Evolutionary conservation across 495 filamentous ascomycete species (phyloP).

Genomic region (Mycothermus thermophilus): DNA sequence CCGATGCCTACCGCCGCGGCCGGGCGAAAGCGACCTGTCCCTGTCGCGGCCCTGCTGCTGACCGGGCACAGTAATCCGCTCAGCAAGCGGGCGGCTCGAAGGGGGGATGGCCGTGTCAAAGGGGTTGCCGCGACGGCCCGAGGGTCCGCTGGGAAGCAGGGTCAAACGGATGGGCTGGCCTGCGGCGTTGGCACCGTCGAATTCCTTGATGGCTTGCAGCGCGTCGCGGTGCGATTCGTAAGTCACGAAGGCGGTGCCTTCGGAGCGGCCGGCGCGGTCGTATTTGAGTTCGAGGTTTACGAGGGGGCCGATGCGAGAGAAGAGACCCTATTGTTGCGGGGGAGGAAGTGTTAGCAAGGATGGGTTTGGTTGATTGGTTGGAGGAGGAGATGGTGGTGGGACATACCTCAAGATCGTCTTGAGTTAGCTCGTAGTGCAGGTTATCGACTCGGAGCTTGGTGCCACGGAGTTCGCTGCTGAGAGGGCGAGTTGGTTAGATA

Average conservation of each 20-base stretch:
- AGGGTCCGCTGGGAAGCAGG: conserved; percentile 41
- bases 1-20: too few species aligned
- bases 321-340: conserved; percentile 62
- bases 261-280: conserved; percentile 81
- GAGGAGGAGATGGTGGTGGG: background rate
- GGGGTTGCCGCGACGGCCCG: conserved; percentile 27
- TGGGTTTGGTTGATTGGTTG: background rate
- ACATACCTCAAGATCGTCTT: conserved; percentile 68
- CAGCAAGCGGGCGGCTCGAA: conserved; percentile 49
- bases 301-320: conserved; percentile 62
- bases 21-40: conserved; percentile 38
- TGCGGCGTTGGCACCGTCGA: conserved; percentile 82
- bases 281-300: conserved; percentile 58
- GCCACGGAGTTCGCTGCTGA: conserved; percentile 36
- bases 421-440: conserved; percentile 83
- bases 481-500: conserved; percentile 9
- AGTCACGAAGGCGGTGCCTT: conserved; percentile 74
- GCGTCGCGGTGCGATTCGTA: conserved; percentile 60
- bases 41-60: conserved; percentile 25
- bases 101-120: conserved; percentile 44
- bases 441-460: conserved; percentile 79
- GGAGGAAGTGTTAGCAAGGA: conserved; percentile 2
- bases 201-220: conserved; percentile 59
- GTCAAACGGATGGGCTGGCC: conserved; percentile 78
- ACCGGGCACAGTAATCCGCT: conserved; percentile 48